Evolutionary conservation across 2,329 filamentous ascomycete genomes (phyloP), one percentile per base, ranked within the genome.

Genomic region (Xylaria sp.): DNA sequence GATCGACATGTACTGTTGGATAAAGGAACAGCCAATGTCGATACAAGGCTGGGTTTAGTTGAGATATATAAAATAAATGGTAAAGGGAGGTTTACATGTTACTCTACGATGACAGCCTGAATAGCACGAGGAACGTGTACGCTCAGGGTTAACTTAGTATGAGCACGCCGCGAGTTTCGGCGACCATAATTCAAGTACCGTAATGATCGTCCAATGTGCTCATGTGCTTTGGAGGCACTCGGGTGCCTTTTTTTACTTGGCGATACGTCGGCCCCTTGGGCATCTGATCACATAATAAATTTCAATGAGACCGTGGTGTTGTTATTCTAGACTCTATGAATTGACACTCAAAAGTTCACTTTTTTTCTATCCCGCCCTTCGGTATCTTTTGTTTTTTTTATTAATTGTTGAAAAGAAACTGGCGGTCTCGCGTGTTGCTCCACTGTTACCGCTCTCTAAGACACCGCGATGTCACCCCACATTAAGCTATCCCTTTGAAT

Each of bases 1-100:
- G 4, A 48, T 20, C 13, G 34, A 51, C n/a, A n/a, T 8, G n/a
- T 18, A 50, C 46, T 48, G 18, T 50, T 62, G 51, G 58, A 51
- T 64, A 56, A 41, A 41, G 31, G 13, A 54, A 15, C 8, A 10
- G 3, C 58, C 57, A 15, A 31, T 57, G 56, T 51, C 34, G 28
- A 13, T 31, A 28, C 31, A 15, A 34, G 57, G 23, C 12, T 34
- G 41, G 55, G 50, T 56, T 62, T 50, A 31, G 6, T 63, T 63
- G 39, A 44, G 37, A 41, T 52, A 59, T 65, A 59, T 59, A 56
- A 60, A 57, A 65, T 23, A 60, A 54, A 65, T 23, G 31, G 18
- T 15, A 39, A 59, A 52, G 48, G 39, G 46, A 37, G 28, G 13
- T 37, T 51, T 58, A 39, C 31, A 39, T 61, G 44, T 23, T 48